These are phyloP conservation scores for Trichomonas vaginalis DNA, from an alignment of 208 protist species.

Conservation along the genomic window DNA sequence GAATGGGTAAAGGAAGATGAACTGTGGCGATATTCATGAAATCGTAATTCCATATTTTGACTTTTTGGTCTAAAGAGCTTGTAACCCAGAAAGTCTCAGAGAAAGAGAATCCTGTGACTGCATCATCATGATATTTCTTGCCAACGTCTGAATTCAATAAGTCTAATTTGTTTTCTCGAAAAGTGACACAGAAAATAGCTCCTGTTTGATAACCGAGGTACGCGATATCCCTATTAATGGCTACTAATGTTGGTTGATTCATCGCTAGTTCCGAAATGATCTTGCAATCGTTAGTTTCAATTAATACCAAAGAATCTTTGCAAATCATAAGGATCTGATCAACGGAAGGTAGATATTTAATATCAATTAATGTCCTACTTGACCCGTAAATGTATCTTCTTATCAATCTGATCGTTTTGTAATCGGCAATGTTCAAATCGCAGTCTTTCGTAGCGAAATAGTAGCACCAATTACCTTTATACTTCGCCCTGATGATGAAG, in stretches of 20 bases:
- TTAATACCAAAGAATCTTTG: background rate
- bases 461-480: background rate
- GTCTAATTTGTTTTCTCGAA: background rate
- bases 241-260: background rate
- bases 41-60: background rate
- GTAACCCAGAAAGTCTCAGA: background rate
- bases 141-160: background rate
- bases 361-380: background rate
- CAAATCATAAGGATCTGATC: background rate
- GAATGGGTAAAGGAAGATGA: background rate
- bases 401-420: background rate
- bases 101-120: background rate
- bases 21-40: background rate
- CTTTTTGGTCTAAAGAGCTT: background rate
- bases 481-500: background rate
- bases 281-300: background rate
- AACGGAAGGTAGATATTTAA: background rate
- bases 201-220: background rate
- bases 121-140: background rate
- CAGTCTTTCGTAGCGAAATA: background rate
- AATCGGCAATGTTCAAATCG: background rate
- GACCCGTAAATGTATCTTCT: background rate
- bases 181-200: background rate
- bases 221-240: background rate
- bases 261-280: background rate